Evolutionary conservation across 2,329 filamentous ascomycete genomes (phyloP), one percentile per base, ranked within the genome.

Genomic region (Fusarium liriodendri): DNA sequence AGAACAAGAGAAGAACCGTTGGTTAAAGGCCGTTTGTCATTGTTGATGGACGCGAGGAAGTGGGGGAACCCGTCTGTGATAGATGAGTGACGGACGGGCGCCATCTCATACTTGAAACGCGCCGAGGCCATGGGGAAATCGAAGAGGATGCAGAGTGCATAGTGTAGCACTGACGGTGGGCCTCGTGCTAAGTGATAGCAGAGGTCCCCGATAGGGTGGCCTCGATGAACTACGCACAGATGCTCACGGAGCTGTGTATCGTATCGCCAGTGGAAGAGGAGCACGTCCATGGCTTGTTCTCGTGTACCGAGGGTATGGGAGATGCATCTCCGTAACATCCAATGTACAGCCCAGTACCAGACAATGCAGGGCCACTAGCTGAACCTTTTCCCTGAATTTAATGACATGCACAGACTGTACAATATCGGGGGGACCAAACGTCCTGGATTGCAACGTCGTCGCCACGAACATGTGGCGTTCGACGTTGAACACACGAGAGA

Each of bases 61-160:
- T 45, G 42, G 59, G 40, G 59, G 59, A 37, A 32, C 40, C 59
- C 18, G 47, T 52, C 47, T n/a, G 27, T 18, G 20, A 18, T 54
- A 38, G 57, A 32, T 35, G 45, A 42, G 47, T 45, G 61, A 52
- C 45, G 62, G 58, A 50, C 57, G 72, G 75, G 58, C 74, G 68
- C 75, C 62, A 76, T 76, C 73, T 71, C 47, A 58, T 37, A 76
- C 66, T 73, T 78, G 76, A 78, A 78, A 78, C 76, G 67, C 73
- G 69, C 73, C 69, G 75, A 67, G 63, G 62, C 40, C 47, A 62
- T 62, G 38, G 61, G 62, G 55, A 50, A 29, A 27, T 40, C 38
- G 59, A 69, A 74, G 71, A 69, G 71, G 45, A 52, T 60, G 57
- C 47, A 61, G 52, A 64, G 40, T 38, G 25, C 32, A 35, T 33